A percentile compares a stretch with the other conserved stretches of the same genome.
Evolutionary conservation across 1,139 yeast genomes (phyloP).

Genomic region (Suhomyces bolitotheri): DNA sequence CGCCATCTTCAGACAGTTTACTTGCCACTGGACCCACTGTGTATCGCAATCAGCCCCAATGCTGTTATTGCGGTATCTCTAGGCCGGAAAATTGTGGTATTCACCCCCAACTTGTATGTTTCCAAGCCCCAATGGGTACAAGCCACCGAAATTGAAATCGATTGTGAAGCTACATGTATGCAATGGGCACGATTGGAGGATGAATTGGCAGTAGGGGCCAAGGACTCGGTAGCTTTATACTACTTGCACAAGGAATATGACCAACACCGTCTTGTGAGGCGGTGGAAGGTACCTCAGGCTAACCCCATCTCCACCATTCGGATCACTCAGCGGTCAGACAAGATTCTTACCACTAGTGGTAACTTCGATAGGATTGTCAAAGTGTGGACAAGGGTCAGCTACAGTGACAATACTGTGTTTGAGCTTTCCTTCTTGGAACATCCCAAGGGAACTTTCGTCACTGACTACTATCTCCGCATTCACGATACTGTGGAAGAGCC

Average conservation of each 20-base stretch:
- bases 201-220: conserved; percentile 66
- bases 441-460: conserved; percentile 49
- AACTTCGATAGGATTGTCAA: conserved; percentile 66
- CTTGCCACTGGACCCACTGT: conserved; percentile 62
- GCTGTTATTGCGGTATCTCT: conserved; percentile 58
- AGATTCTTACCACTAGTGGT: conserved; percentile 62
- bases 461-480: conserved; percentile 31
- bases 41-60: conserved; percentile 62
- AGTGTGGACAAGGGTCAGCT: conserved; percentile 76
- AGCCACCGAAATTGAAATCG: conserved; percentile 21
- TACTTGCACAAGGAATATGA: conserved; percentile 50
- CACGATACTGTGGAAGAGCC: conserved; percentile 4
- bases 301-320: conserved; percentile 54
- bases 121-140: conserved; percentile 50
- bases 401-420: conserved; percentile 68
- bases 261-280: conserved; percentile 23
- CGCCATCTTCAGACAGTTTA: conserved; percentile 73
- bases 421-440: conserved; percentile 72
- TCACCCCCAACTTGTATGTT: conserved; percentile 49
- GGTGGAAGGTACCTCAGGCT: conserved; percentile 61
- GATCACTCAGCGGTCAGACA: conserved; percentile 64
- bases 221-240: conserved; percentile 52
- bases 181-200: conserved; percentile 65
- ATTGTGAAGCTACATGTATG: conserved; percentile 47
- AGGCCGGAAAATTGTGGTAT: conserved; percentile 33